Conservation (phyloP, 768 basidiomycete genomes). For the Asterophora parasitica region DNA sequence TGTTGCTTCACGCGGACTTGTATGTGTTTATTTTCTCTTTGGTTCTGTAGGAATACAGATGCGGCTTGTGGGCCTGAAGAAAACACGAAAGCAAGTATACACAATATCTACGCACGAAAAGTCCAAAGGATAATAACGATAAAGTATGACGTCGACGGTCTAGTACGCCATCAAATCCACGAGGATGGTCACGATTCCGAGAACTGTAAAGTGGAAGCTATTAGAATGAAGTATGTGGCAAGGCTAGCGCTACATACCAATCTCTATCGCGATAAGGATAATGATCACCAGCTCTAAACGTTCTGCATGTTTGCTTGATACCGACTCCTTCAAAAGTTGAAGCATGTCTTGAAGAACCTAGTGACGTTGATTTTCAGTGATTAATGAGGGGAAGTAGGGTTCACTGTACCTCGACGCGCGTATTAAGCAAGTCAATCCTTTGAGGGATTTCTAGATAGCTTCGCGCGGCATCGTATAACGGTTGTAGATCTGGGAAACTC, state of each 20-base stretch:
- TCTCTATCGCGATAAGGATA: conserved; percentile 83
- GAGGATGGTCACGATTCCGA: conserved; percentile 87
- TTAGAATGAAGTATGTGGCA: conserved; percentile 1
- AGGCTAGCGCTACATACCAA: conserved; percentile 42
- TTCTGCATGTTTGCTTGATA: conserved; percentile 86
- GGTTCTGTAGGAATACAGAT: conserved; percentile 5
- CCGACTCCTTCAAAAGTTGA: conserved; percentile 90
- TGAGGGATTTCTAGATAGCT: conserved; percentile 95
- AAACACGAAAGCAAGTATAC: neutral
- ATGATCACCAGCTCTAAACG: conserved; percentile 92
- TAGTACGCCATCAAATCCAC: conserved; percentile 70
- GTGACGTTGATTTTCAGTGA: neutral
- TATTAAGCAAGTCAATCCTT: conserved; percentile 87
- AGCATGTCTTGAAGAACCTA: conserved; percentile 97
- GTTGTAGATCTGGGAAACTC: conserved; percentile 94
- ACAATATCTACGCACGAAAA: neutral
- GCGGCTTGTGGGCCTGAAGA: neutral
- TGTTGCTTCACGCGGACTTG: neutral
- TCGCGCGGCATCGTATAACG: conserved; percentile 88
- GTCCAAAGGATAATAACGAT: neutral
- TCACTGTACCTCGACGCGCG: conserved; percentile 76
- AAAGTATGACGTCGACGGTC: neutral
- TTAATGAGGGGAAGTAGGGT: conserved; percentile 3
- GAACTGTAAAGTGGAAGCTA: conserved; percentile 63
- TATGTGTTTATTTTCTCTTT: neutral